Percentiles rank a stretch among this genome's conserved stretches.
These are phyloP conservation scores for Xylariomycetidae sp. DNA, from an alignment of 2,329 filamentous ascomycete species.

Conservation along the genomic window DNA sequence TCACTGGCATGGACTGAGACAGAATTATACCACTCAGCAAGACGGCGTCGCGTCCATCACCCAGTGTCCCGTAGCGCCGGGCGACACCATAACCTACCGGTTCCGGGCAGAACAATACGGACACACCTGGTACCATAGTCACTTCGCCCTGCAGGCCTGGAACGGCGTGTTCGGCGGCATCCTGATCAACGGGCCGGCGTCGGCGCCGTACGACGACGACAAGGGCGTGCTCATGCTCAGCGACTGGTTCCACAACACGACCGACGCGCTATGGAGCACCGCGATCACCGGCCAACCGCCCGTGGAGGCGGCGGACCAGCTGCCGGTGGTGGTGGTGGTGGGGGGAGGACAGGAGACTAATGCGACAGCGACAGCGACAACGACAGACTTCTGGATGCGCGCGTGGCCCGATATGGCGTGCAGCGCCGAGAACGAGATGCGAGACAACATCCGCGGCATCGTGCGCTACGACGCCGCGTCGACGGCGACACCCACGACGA, in stretches of 20 bases:
- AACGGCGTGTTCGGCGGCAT: constrained; percentile 42
- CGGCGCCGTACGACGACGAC: constrained; percentile 56
- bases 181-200: constrained; percentile 53
- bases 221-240: constrained; percentile 53
- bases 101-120: constrained; percentile 4
- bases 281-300: constrained; percentile 25
- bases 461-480: constrained; percentile 33
- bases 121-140: constrained; percentile 3
- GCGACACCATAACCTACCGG: constrained; percentile 3
- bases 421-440: constrained; percentile 29
- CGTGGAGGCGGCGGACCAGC: too few species aligned
- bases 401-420: constrained; percentile 36
- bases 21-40: too few species aligned
- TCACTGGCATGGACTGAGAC: constrained; percentile 33
- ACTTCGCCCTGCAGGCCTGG: constrained; percentile 5
- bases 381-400: constrained; percentile 46
- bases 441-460: constrained; percentile 42
- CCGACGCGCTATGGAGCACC: constrained; percentile 27
- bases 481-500: constrained; percentile 7
- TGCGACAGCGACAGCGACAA: too few species aligned
- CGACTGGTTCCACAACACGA: constrained; percentile 49
- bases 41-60: constrained; percentile 3
- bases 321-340: constrained; percentile 20
- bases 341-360: too few species aligned
- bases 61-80: constrained; percentile 7